These are phyloP conservation scores for Capniomyces stellatus DNA, from an alignment of 371 early-diverging fungal species.

Conservation along the genomic window DNA sequence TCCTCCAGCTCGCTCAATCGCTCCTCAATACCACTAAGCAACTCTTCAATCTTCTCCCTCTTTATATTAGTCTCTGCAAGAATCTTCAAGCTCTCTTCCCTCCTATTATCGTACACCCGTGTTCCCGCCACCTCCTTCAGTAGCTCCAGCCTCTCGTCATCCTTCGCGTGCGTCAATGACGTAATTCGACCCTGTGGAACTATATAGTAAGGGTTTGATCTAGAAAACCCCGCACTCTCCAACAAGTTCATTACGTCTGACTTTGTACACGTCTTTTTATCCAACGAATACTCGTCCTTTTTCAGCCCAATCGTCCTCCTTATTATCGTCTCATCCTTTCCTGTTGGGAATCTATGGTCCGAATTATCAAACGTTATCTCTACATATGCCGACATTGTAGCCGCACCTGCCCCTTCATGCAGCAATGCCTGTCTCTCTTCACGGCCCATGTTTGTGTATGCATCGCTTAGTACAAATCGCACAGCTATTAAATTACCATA, in stretches of 20 bases:
- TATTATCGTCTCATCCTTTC: conserved; percentile 72
- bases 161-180: conserved; percentile 84
- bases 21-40: conserved; percentile 74
- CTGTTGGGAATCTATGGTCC: conserved; percentile 91
- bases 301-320: conserved; percentile 88
- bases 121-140: conserved; percentile 98
- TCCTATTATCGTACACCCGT: conserved; percentile 88
- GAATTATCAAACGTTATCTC: conserved; percentile 94
- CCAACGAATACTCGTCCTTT: conserved; percentile 95
- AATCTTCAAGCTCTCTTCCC: conserved; percentile 72
- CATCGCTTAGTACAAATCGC: conserved; percentile 91
- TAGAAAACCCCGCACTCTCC: conserved; percentile 95
- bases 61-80: conserved; percentile 88
- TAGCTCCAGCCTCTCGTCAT: conserved; percentile 72
- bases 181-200: conserved; percentile 97
- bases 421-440: conserved; percentile 88
- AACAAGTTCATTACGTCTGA: conserved; percentile 83
- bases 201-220: conserved; percentile 96
- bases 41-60: conserved; percentile 74
- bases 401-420: conserved; percentile 84
- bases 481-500: conserved; percentile 39
- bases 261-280: conserved; percentile 71
- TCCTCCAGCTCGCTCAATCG: conserved; percentile 75
- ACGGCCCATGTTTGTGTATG: conserved; percentile 72
- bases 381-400: conserved; percentile 92